These are phyloP conservation scores for Oenanthe javanica DNA, from an alignment of 140 eudicot genomes.

Conservation along the genomic window DNA sequence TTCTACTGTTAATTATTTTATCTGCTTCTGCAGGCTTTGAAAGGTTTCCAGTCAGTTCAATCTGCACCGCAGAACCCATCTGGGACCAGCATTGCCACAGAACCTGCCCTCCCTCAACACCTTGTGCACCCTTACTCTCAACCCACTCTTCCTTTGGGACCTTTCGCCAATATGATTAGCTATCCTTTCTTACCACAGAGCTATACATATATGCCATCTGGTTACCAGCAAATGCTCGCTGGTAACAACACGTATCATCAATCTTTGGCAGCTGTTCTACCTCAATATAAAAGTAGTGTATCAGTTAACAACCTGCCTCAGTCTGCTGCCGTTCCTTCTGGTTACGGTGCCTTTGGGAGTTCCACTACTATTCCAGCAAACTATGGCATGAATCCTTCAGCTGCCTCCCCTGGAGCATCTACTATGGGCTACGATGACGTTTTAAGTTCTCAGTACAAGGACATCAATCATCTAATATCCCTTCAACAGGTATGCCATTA, in stretches of 20 bases:
- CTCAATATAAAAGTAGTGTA: constrained; percentile 73
- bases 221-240: constrained; percentile 80
- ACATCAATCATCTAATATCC: constrained; percentile 59
- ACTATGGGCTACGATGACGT: constrained; percentile 71
- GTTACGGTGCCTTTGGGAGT: constrained; percentile 70
- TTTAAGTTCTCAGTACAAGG: constrained; percentile 82
- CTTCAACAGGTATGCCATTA: constrained; percentile 71
- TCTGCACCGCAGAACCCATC: constrained; percentile 54
- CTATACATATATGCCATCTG: constrained; percentile 88
- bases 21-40: constrained; percentile 51
- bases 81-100: constrained; percentile 60
- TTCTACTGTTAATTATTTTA: not conserved
- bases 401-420: constrained; percentile 62
- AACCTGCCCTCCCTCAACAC: constrained; percentile 76
- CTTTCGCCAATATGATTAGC: constrained; percentile 73
- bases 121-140: constrained; percentile 85
- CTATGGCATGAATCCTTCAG: constrained; percentile 72
- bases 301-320: constrained; percentile 80
- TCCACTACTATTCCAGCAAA: constrained; percentile 65
- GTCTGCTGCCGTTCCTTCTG: constrained; percentile 84
- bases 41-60: constrained; percentile 64
- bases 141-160: constrained; percentile 75
- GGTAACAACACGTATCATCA: constrained; percentile 83
- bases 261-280: constrained; percentile 62
- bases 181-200: constrained; percentile 80